Evolutionary conservation across 148 eudicot genomes (phyloP), one percentile per base, ranked within the genome.

Genomic region (Linanthus parryae): DNA sequence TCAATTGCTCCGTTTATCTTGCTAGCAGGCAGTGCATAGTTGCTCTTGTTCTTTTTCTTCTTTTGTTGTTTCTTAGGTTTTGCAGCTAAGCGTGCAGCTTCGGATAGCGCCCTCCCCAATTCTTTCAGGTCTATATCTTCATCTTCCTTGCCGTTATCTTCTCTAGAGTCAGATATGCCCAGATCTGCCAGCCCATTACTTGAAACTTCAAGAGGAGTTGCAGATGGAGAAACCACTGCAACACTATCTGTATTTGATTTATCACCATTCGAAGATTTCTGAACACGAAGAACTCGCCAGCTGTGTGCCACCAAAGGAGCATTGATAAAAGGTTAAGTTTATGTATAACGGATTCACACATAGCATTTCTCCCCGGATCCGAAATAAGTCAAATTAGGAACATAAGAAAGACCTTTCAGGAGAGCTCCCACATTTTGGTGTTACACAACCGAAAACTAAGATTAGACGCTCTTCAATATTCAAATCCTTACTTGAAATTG

Each of bases 261-360:
- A 46, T 52, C 74, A 64, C 12, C 54, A 48, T 18, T 51, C 10
- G 26, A 44, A 40, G 66, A 47, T 70, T 73, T 91, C 66, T 91
- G 98, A 73, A 83, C 82, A 63, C 98, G 84, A 57, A 91, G 31
- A 65, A 79, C 87, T 61, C 75, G 67, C 92, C 92, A 91, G 54
- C 98, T 91, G 75, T 50, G 64, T 10, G 23, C 70, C 52, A 44
- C 42, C 47, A 48, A 23, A 41, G 26, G 3, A 19, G 24, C 27
- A 41, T 21, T 13, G 15, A 52, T 5, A 18, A n/a, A 35, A 52
- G 14, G 17, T 2, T 14, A 11, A 13, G 16, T 34, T 5, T 22
- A 0, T 9, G 18, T 48, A 20, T 16, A 8, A 19, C 1, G 23
- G n/a, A 7, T 6, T 52, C 37, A n/a, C n/a, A n/a, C n/a, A n/a